Evolutionary conservation across 2,329 filamentous ascomycete species (phyloP), one percentile per base, ranked within the genome.

Genomic region (Sclerotinia borealis): DNA sequence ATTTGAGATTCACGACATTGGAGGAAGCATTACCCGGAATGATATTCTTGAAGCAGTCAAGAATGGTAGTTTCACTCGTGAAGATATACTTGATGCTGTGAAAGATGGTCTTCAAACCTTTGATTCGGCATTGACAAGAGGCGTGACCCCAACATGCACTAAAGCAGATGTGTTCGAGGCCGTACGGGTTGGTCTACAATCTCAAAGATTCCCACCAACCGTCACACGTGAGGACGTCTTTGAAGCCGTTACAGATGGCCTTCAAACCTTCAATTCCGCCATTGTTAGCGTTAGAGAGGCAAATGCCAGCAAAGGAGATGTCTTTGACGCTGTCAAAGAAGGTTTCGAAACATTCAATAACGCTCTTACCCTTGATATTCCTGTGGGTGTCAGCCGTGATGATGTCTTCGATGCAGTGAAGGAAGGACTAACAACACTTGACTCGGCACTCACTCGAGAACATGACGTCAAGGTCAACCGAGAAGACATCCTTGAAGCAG

Each of bases 351-450:
- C 81, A 83, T 13, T 78, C 92, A 39, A 81, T 85, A 76, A 79
- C 83, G 6, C 79, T 77, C 64, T 79, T 88, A 77, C 81, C 79
- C 45, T 77, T 79, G 1, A 85, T 88, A 72, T 86, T 88, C 74
- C 80, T 78, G 67, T 78, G 80, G 2, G 79, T 84, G 4, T 85
- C 84, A 0, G 81, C 85, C 39, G 85, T 0, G 92, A 96, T 74
- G 91, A 96, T 74, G 87, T 96, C 17, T 80, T 97, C 4, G 91
- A 95, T 74, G 90, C 92, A 0, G 88, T 96, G 50, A 93, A 92
- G 68, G 91, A 96, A 72, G 92, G 92, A 0, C 81, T 96, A 11
- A 80, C 77, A 39, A 88, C 84, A 59, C 80, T 93, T 48, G 88
- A 92, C 71, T 67, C 60, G 49, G 81, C 77, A 63, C 90, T 83